These are phyloP conservation scores for Ogataea ganodermae DNA, from an alignment of 805 yeast species.

Conservation along the genomic window DNA sequence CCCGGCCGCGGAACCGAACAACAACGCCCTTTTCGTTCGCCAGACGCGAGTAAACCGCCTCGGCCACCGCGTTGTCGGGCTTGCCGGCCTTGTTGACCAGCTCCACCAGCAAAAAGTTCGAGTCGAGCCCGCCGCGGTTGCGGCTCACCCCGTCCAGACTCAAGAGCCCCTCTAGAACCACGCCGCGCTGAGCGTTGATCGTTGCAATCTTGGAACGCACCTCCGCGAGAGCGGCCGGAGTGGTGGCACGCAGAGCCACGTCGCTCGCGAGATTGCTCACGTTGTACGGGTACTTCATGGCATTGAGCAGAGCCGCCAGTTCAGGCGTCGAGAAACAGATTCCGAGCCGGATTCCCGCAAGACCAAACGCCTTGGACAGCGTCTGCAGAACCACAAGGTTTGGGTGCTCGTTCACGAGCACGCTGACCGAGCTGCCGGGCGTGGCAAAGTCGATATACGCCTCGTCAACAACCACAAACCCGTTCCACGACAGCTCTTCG, in stretches of 20 bases:
- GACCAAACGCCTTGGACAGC: conserved; percentile 90
- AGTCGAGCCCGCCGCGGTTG: conserved; percentile 79
- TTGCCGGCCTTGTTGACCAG: conserved; percentile 60
- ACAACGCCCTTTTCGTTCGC: conserved; percentile 80
- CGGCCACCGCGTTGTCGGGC: conserved; percentile 72
- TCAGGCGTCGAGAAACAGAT: conserved; percentile 65
- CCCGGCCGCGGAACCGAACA: conserved; percentile 88
- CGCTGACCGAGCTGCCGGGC: conserved; percentile 66
- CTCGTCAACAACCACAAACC: conserved; percentile 86
- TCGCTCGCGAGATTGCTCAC: conserved; percentile 79
- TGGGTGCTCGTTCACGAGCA: conserved; percentile 78
- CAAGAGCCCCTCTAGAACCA: conserved; percentile 55
- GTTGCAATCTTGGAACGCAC: conserved; percentile 58
- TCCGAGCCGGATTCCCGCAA: conserved; percentile 93
- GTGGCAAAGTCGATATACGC: conserved; percentile 90
- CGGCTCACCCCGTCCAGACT: conserved; percentile 65
- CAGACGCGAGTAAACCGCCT: conserved; percentile 60
- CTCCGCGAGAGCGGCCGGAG: conserved; percentile 50
- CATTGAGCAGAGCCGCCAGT: conserved; percentile 69
- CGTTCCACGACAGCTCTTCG: conserved; percentile 58
- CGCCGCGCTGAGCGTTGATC: conserved; percentile 56
- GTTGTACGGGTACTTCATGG: conserved; percentile 96
- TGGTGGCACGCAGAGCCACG: conserved; percentile 74
- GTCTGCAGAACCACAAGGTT: conserved; percentile 90
- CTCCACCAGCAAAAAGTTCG: conserved; percentile 81